Evolutionary conservation across 768 basidiomycete species (phyloP), one percentile per base, ranked within the genome.

Genomic region (Imleria badia): DNA sequence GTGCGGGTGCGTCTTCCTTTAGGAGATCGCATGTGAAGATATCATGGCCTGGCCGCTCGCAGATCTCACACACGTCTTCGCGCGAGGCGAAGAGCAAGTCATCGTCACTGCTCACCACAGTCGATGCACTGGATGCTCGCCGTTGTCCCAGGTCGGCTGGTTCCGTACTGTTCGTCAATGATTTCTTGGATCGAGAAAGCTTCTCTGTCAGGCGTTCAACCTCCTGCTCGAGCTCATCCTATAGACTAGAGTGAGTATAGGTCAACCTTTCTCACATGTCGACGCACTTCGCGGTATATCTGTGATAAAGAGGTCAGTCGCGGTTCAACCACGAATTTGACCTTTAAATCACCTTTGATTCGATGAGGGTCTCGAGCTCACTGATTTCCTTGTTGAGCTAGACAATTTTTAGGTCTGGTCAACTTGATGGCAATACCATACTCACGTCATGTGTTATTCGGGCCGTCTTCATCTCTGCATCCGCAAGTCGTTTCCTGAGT

Each of bases 361-460:
- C 96, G n/a, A 98, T 86, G 39, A 99, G 77, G 36, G 87, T 81
- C 71, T 98, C 96, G 19, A 98, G 79, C 67, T 98, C 94, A 50
- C 86, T 84, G 47, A 98, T 89, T 74, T 98, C 94, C 64, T 93
- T 90, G 72, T 91, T 88, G 55, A 94, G 80, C 91, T 95, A 60
- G 39, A 57, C 22, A 46, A 43, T 47, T 34, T 17, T 57, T 41
- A 40, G 47, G 54, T 44, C 41, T 23, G 42, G 12, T 30, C 23
- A 29, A 23, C 36, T 39, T 34, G 35, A 45, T 15, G 1, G 41
- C 17, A 52, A 30, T 20, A 51, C 5, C 22, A n/a, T 12, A 73
- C 83, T 40, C 68, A 87, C 89, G 64, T 87, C 86, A 61, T 88
- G 85, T 12, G 80, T 78, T 15, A 78, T 76, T 41, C 89, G 79